Percentiles rank a stretch among this genome's conserved stretches.
phyloP scores from a whole-genome alignment of 768 basidiomycete species.

The Chalciporus chontae region DNA sequence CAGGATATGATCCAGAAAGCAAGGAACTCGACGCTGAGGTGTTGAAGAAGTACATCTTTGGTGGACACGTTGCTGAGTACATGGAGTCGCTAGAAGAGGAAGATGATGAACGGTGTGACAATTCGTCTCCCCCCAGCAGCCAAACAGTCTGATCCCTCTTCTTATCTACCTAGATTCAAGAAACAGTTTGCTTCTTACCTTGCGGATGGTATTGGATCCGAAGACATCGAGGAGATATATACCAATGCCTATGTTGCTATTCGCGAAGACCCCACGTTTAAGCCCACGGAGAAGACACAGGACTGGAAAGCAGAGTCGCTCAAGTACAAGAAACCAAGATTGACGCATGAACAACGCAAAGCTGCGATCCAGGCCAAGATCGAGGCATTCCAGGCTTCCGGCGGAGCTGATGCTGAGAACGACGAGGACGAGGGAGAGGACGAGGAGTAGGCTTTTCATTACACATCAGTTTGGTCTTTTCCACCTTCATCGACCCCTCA shows the following conservation, averaged over 20 bases:
- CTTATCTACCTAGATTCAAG: slow-evolving; percentile 68
- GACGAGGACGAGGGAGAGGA: slow-evolving; percentile 33
- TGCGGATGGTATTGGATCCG: slow-evolving; percentile 91
- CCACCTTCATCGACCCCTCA: slow-evolving; percentile 1
- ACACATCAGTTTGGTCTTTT: slow-evolving; percentile 1
- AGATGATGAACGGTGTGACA: slow-evolving; percentile 84
- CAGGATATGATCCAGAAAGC: slow-evolving; percentile 89
- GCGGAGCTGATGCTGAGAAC: slow-evolving; percentile 35
- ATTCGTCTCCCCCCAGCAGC: background rate
- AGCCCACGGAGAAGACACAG: slow-evolving; percentile 81
- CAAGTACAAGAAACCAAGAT: slow-evolving; percentile 66
- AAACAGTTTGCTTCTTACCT: slow-evolving; percentile 96
- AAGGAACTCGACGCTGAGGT: slow-evolving; percentile 94
- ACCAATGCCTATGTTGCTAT: slow-evolving; percentile 91
- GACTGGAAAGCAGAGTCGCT: slow-evolving; percentile 88
- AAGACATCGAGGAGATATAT: slow-evolving; percentile 97
- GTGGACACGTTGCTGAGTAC: slow-evolving; percentile 98
- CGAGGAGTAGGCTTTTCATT: slow-evolving; percentile 52
- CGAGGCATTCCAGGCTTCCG: slow-evolving; percentile 79
- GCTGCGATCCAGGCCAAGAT: slow-evolving; percentile 85
- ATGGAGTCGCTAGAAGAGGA: slow-evolving; percentile 99
- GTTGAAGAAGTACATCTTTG: slow-evolving; percentile 96
- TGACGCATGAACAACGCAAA: slow-evolving; percentile 75
- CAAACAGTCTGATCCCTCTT: slow-evolving; percentile 4
- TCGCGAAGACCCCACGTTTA: slow-evolving; percentile 90